Evolutionary conservation across 2,329 filamentous ascomycete genomes (phyloP), one percentile per base, ranked within the genome.

Genomic region (Coleophoma crateriformis): DNA sequence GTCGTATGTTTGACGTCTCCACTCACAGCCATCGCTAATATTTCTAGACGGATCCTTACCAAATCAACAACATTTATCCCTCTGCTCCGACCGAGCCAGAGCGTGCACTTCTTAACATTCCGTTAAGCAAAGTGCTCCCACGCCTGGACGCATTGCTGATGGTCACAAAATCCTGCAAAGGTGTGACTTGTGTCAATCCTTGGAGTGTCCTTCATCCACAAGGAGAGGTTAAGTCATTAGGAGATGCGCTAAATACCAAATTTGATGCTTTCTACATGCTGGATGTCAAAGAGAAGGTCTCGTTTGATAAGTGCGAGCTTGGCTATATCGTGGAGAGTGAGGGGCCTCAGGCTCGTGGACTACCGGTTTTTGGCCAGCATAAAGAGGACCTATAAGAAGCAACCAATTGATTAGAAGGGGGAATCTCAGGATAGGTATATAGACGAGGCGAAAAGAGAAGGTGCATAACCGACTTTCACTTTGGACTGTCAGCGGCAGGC

Each of bases 81-180:
- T 52, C 55, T 8, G 54, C 47, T 27, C 45, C n/a, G n/a, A 39
- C 49, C 27, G n/a, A 12, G 4, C 48, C 35, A 48, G 55, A 47
- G 53, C 59, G 33, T 50, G 57, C 50, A 33, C 50, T 72, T n/a
- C 58, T 70, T 7, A 67, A 66, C 5, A 56, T 64, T 11, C 59
- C 67, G 14, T 51, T 72, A 1, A 49, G 59, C 6, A 69, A 72
- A 46, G 67, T 81, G 0, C 57, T 75, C 3, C 65, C 69, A 19
- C 74, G 79, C 2, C 70, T 86, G 0, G 81, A 85, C 53, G 68
- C 79, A 3, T 68, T 85, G 1, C 68, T 84, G 43, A 67, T 85
- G 52, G 77, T 83, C 1, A 68, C 82, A 20, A 85, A 85, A 65
- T 77, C 77, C 4, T 85, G 82, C 64, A 76, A 77, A 58, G 76